Evolutionary conservation across 257 asterid genomes (phyloP), one percentile per base, ranked within the genome.

Genomic region (Solanum phureja): DNA sequence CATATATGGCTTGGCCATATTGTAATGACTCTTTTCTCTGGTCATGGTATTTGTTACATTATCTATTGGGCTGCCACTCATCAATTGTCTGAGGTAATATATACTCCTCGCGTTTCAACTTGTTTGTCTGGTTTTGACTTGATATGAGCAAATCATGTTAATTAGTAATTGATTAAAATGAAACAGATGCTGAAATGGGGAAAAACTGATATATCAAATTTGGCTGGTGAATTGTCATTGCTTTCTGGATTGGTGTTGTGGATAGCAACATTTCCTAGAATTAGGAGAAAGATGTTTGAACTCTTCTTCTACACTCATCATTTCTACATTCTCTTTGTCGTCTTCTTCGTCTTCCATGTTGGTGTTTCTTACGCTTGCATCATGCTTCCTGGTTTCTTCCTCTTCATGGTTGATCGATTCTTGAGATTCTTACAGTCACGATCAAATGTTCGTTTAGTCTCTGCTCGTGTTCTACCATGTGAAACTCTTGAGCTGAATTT

Each of bases 1-100:
- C 98, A 97, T 84, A 94, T 95, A 83, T 95, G 99, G 99, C 83
- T 97, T 24, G 99, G 98, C 2, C 98, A 95, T 74, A 91, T 95
- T 12, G 93, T 87, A 37, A 93, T 95, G 95, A 52, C 90, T 7
- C 73, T 95, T 75, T 97, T 97, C 87, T 91, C 97, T 3, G 95
- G 94, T 83, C 98, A 97, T 89, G 96, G 98, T 6, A 79, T 95
- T 82, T 81, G 91, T 38, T 95, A 91, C 90, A 62, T 95, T 71
- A 68, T 88, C 74, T 89, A 49, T 83, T 97, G 98, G 98, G 92
- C 92, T 52, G 12, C 56, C 14, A 93, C 94, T 3, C 93, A 92
- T 87, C 87, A 91, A 64, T 19, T 92, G 27, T 91, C 93, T 12
- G 87, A 90, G 95, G 99, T 93, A 85, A n/a, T 40, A n/a, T 40